Percentiles rank a stretch among this genome's conserved stretches.
Conservation (phyloP, 495 filamentous ascomycete genomes). For the Pseudomonodictys pantanalensis region DNA sequence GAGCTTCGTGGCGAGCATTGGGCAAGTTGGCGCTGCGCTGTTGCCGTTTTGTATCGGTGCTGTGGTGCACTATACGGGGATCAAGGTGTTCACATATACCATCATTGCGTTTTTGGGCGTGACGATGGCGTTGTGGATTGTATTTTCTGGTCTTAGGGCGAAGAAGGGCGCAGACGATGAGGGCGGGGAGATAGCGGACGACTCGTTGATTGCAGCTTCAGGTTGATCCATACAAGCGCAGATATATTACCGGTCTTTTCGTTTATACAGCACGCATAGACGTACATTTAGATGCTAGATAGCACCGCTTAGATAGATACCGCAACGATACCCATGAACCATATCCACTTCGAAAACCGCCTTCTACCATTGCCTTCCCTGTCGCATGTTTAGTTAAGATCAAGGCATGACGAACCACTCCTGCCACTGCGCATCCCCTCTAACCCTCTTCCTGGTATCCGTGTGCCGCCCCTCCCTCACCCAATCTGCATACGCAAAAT, state of each 20-base stretch:
- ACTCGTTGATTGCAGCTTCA: too few relatives aligned
- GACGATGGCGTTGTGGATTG: constrained; percentile 2
- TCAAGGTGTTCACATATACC: constrained; percentile 10
- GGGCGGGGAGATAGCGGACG: too few relatives aligned
- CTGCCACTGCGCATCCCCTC: neutral
- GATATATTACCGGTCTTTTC: too few relatives aligned
- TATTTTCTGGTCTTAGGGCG: neutral
- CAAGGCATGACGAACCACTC: constrained; percentile 2
- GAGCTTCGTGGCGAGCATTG: constrained; percentile 10
- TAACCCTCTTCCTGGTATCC: neutral
- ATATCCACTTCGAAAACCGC: too few relatives aligned
- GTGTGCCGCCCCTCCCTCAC: neutral
- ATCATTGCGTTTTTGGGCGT: neutral
- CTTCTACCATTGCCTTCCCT: too few relatives aligned
- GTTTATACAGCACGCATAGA: too few relatives aligned
- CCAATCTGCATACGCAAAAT: neutral
- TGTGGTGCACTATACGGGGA: constrained; percentile 5
- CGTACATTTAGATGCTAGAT: too few relatives aligned
- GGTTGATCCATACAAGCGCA: too few relatives aligned
- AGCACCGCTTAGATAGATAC: too few relatives aligned
- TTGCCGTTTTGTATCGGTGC: constrained; percentile 27
- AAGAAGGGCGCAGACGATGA: neutral
- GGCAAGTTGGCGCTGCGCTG: constrained; percentile 14
- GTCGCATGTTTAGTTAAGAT: neutral
- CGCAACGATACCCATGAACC: too few relatives aligned